Percentiles rank a stretch among this genome's conserved stretches.
Evolutionary conservation across 129 eudicot genomes (phyloP).

Genomic region (Lonicera japonica): DNA sequence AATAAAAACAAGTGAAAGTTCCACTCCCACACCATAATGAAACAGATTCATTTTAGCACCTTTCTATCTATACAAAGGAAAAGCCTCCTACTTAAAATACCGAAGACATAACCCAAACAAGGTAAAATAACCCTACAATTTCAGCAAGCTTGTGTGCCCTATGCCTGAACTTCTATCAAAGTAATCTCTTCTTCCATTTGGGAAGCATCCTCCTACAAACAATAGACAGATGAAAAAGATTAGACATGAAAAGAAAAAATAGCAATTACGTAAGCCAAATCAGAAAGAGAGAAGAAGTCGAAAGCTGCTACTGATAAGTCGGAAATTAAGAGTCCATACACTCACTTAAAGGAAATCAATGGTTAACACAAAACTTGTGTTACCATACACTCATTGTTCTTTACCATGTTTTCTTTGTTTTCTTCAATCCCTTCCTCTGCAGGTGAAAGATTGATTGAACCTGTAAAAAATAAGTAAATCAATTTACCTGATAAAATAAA

Average conservation of each 20-base stretch:
- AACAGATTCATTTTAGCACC: conserved; percentile 9
- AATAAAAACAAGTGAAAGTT: no score
- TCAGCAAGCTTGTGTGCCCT: conserved; percentile 14
- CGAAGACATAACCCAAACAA: conserved; percentile 47
- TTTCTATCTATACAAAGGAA: conserved; percentile 49
- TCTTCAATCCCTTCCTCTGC: conserved; percentile 36
- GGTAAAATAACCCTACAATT: not conserved
- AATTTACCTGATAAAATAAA: not conserved
- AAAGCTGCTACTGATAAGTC: no score
- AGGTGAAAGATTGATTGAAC: conserved; percentile 15
- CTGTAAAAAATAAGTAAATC: conserved; percentile 22
- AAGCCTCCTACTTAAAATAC: conserved; percentile 37
- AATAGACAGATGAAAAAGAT: no score
- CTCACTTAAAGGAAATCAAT: no score
- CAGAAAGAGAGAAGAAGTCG: no score
- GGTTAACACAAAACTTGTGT: no score
- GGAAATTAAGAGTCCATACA: no score
- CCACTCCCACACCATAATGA: conserved; percentile 34
- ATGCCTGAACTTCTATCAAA: conserved; percentile 19
- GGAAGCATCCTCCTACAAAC: conserved; percentile 24
- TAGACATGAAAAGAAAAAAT: no score
- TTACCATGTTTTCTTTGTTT: conserved; percentile 73
- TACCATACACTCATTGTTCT: no score
- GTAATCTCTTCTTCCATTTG: conserved; percentile 35
- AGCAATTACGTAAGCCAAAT: no score